Base-by-base conservation (phyloP, 345 rosid genomes). In the Salix udensis region DNA sequence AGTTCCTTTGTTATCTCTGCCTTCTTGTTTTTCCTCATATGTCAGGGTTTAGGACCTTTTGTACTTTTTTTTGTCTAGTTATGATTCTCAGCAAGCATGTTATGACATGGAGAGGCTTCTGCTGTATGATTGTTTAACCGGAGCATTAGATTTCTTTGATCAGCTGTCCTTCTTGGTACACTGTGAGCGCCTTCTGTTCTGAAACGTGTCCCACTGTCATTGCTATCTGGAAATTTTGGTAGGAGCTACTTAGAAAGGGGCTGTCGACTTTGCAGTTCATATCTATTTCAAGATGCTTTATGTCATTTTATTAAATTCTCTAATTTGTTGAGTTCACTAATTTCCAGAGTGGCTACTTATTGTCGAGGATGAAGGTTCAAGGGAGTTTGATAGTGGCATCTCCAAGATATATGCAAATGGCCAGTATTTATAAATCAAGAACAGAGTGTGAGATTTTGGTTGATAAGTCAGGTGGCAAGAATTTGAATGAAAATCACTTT, bases 341-440 rank as follows among this genome's bases (percentile, higher is more conserved):
- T 79, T 74, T 85, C 69, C 88, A 91, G 97, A 84, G 80, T 93
- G 94, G 90, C 86, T 93, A 66, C 77, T 86, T 71, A 77, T 76
- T 23, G 79, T 85, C 46, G 98, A 91, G 69, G 91, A 82, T 75
- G 86, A 84, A 80, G 97, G 98, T 46, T 67, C 84, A 71, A 76
- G 23, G 79, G 85, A 90, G 52, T 93, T 93, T 71, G 87, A 85
- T 67, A 71, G 84, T 65, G 84, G 82, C 78, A 65, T 83, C 68
- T 80, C 84, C 82, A 88, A 79, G 77, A 84, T 79, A 71, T 80
- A 85, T 74, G 94, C 91, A 66, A 87, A 76, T n/a, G 83, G 75
- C 83, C 23, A 78, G 87, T 44, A 78, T 86, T 71, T 79, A 80
- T 66, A 77, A 78, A 78, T 82, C 91, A 67, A 85, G 82, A 67